These are phyloP conservation scores for Fusarium poae DNA, from an alignment of 2,329 filamentous ascomycete species.

Conservation along the genomic window DNA sequence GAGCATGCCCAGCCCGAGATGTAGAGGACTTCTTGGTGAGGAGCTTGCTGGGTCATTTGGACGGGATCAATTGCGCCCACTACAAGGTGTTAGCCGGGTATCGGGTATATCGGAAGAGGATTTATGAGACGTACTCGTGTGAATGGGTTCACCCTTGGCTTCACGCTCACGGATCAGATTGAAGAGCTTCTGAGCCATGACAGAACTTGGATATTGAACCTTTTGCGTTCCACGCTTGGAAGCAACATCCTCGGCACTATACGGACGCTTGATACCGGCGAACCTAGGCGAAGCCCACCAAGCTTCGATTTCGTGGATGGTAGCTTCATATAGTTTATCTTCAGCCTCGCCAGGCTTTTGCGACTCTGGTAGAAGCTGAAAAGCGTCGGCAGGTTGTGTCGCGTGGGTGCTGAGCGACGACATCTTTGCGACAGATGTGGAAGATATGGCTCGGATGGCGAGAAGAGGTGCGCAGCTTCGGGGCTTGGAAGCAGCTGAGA, in stretches of 20 bases:
- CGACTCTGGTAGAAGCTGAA: conserved; percentile 84
- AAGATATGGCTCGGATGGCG: conserved; percentile 51
- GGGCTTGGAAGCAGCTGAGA: conserved; percentile 37
- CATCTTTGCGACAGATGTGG: conserved; percentile 50
- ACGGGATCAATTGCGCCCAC: conserved; percentile 99
- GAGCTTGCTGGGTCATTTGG: conserved; percentile 98
- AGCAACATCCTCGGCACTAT: conserved; percentile 90
- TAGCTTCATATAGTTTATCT: conserved; percentile 85
- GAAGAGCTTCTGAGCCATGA: conserved; percentile 96
- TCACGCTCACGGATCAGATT: conserved; percentile 84
- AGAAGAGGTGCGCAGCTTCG: conserved; percentile 38
- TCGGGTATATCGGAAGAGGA: neutral
- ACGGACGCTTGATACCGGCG: conserved; percentile 90
- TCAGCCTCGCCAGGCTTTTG: conserved; percentile 84
- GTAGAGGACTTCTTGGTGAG: conserved; percentile 95
- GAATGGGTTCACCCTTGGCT: conserved; percentile 85
- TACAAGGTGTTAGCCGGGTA: conserved; percentile 53
- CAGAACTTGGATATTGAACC: conserved; percentile 89
- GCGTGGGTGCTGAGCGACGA: conserved; percentile 50
- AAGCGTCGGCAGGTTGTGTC: conserved; percentile 74
- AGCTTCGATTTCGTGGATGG: conserved; percentile 84
- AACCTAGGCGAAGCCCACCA: conserved; percentile 93
- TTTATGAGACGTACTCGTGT: conserved; percentile 77
- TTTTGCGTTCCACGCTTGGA: conserved; percentile 91
- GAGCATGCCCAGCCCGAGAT: conserved; percentile 98